Base-by-base conservation (phyloP, 2,329 filamentous ascomycete species). In the Monascus ruber region DNA sequence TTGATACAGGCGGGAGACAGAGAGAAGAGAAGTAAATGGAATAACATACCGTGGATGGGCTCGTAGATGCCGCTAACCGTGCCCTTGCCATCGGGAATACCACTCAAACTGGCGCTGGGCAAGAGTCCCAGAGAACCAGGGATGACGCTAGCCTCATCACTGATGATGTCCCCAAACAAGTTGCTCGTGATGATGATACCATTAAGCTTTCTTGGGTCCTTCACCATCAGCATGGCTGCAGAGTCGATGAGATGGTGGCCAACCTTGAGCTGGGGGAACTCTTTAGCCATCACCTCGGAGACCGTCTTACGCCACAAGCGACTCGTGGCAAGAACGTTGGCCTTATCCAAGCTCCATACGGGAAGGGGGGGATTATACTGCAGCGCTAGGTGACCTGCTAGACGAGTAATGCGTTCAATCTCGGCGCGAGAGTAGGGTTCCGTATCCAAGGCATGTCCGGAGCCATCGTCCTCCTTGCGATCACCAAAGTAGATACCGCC, bases 181-280 rank as follows among this genome's bases (percentile, higher is more conserved):
- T 96, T 98, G 71, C 82, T 88, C 8, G 88, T 94, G 47, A 96
- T 80, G 35, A 96, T 77, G 29, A 96, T 79, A 39, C 89, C 91
- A 61, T 95, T 96, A 38, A 96, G 72, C 24, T 79, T 77, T 7
- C 81, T 73, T 6, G 89, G 89, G 66, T 88, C 89, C 80, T 94
- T 95, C 58, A 96, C 77, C 83, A 96, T 86, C 52, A 95, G 71
- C 88, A 96, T 95, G 48, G 89, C 89, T n/a, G 89, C 89, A 41
- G 79, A 85, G 68, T 96, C 89, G 59, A 96, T 94, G 37, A 96
- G 75, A 62, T 96, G 88, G 63, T 94, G 89, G 48, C 80, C 77
- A 33, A 93, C 68, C 69, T 84, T 77, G 34, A 95, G 66, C 60
- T 89, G 77, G 2, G 89, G 87, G 69, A 93, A 96, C 71, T 95